Conservation (phyloP, 2,329 filamentous ascomycete species). For the Uncinocarpus reesii region DNA sequence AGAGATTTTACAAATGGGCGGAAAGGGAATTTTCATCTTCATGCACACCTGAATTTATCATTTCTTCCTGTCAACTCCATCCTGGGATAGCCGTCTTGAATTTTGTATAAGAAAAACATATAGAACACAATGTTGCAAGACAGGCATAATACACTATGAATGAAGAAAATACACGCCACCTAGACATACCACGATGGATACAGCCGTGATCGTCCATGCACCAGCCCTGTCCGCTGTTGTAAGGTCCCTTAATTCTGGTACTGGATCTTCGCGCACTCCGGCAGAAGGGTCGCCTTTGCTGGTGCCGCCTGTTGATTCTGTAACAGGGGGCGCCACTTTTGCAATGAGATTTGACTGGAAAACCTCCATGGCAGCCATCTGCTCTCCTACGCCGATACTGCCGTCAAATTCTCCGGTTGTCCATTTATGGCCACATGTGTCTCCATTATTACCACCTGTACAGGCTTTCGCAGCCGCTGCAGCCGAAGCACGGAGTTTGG, state of each 20-base stretch:
- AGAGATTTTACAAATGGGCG: too few relatives aligned
- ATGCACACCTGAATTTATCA: too few relatives aligned
- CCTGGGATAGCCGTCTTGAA: background rate
- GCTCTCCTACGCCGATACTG: conserved; percentile 53
- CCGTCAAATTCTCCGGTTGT: conserved; percentile 44
- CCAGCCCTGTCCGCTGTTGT: conserved; percentile 31
- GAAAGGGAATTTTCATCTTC: too few relatives aligned
- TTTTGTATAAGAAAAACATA: too few relatives aligned
- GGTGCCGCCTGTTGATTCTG: conserved; percentile 48
- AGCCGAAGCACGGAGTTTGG: conserved; percentile 49
- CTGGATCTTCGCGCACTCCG: conserved; percentile 19
- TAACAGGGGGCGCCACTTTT: conserved; percentile 40
- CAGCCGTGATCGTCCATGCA: conserved; percentile 30
- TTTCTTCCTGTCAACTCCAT: background rate
- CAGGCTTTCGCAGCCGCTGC: conserved; percentile 53
- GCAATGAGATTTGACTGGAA: conserved; percentile 51
- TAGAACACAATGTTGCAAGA: too few relatives aligned
- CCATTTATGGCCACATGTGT: conserved; percentile 59
- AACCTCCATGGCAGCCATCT: conserved; percentile 57
- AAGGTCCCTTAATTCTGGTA: conserved; percentile 13
- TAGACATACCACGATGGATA: background rate
- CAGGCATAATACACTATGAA: too few relatives aligned
- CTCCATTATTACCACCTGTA: conserved; percentile 47
- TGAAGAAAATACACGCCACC: background rate
- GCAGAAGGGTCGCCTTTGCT: conserved; percentile 32